Conservation (phyloP, 345 rosid genomes). For the Murraya paniculata region DNA sequence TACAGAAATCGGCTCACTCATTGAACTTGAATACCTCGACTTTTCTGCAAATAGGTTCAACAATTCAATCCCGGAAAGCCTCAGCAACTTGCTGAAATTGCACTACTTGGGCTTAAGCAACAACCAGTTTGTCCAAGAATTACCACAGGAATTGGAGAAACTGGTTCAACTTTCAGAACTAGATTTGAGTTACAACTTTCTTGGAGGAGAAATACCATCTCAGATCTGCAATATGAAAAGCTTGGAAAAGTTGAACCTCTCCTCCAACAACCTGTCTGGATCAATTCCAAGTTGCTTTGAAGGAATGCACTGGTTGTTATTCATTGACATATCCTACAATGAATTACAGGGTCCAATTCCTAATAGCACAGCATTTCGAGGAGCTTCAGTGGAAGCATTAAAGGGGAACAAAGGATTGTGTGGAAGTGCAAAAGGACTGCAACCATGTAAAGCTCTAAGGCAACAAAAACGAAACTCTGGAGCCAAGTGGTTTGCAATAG, state of each 20-base stretch:
- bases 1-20: background rate
- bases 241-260: background rate
- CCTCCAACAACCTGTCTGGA: background rate
- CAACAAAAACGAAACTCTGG: too few relatives aligned
- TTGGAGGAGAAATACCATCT: background rate
- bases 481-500: background rate
- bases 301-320: background rate
- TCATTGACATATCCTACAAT: background rate
- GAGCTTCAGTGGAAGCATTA: background rate
- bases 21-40: background rate
- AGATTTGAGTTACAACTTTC: background rate
- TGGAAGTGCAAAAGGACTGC: background rate
- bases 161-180: background rate
- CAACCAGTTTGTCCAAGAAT: background rate
- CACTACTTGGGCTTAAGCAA: too few relatives aligned
- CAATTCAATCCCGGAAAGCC: background rate
- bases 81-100: background rate
- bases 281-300: background rate
- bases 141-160: background rate
- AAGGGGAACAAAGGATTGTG: background rate
- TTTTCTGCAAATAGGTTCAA: background rate
- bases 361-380: background rate
- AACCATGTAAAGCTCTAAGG: too few relatives aligned
- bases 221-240: background rate
- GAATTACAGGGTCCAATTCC: background rate